A percentile compares a stretch with the other conserved stretches of the same genome.
These are phyloP conservation scores for Agaricus bisporus DNA, from an alignment of 768 basidiomycete species.

Conservation along the genomic window DNA sequence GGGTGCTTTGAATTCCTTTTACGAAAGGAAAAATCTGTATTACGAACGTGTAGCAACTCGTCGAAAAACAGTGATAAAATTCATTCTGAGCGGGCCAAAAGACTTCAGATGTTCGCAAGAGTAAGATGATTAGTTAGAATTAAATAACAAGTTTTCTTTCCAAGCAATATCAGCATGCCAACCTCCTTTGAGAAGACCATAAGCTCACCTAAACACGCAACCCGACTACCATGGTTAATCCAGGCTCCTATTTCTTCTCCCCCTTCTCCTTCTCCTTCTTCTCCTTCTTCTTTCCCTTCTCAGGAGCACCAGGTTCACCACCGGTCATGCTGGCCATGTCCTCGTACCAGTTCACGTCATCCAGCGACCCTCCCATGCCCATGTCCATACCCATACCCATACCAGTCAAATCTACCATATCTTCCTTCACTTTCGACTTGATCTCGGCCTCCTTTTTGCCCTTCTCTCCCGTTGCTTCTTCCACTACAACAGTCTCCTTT, in stretches of 20 bases:
- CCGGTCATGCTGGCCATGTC: slow-evolving; percentile 8
- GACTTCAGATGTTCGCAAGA: not conserved
- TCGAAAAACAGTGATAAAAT: too few relatives aligned
- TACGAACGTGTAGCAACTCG: too few relatives aligned
- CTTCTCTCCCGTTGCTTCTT: not conserved
- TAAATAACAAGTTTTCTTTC: not conserved
- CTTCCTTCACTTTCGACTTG: not conserved
- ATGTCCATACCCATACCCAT: slow-evolving; percentile 28
- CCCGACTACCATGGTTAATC: not conserved
- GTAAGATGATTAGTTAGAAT: not conserved
- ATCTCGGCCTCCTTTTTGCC: not conserved
- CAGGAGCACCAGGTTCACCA: not conserved
- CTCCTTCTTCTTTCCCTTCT: slow-evolving; percentile 5
- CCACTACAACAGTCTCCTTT: not conserved
- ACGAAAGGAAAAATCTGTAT: too few relatives aligned
- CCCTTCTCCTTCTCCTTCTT: slow-evolving; percentile 2
- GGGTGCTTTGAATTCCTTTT: too few relatives aligned
- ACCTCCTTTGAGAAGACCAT: not conserved
- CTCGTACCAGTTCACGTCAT: slow-evolving; percentile 9
- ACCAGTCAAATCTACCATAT: slow-evolving; percentile 14
- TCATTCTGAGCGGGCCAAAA: too few relatives aligned
- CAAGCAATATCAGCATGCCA: not conserved
- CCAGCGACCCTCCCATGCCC: slow-evolving; percentile 11
- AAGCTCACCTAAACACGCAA: not conserved
- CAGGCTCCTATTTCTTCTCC: slow-evolving; percentile 2